Base-by-base conservation (phyloP, 179 eudicot genomes). In the Nepenthes alata region DNA sequence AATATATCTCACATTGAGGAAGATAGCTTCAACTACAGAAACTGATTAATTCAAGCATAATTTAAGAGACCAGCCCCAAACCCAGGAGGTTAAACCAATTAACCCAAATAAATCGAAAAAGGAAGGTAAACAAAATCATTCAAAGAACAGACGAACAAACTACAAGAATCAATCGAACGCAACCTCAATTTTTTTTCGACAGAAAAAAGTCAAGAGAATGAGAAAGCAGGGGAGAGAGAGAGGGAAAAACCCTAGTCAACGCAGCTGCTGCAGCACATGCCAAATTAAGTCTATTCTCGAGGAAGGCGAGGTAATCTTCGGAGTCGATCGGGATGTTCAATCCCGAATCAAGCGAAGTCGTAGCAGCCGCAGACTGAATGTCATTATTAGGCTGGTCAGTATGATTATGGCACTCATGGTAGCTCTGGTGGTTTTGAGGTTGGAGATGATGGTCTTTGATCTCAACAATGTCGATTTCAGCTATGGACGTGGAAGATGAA, bases 221-320 rank as follows among this genome's bases (percentile, higher is more conserved):
- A 16, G 59, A 11, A 11, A 37, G 59, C 36, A 56, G 11, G n/a
- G 25, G 25, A 25, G 25, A 25, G 25, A 25, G 51, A 52, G 14
- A 47, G 35, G 55, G 15, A 13, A 51, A 59, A 34, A 93, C 98
- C 82, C 91, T 75, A n/a, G 86, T 78, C 78, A 81, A 57, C 57
- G 98, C 98, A 38, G 89, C 95, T 54, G 98, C 98, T 55, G 98
- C 98, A 37, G 95, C 95, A 64, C 98, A 93, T 5, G 98, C 98
- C 69, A 93, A 67, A 81, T 89, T 74, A 53, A 93, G 96, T 3
- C 81, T 85, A 47, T 77, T 75, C 60, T 86, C 81, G 14, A 93
- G 87, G 58, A 75, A 77, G 6, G 82, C 87, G 70, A 84, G 96
- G 45, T 91, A 91, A 66, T 86, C 98, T 4, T 83, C 91, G 0